These are phyloP conservation scores for Lodderomyces elongisporus DNA, from an alignment of 1,139 yeast genomes.

Conservation along the genomic window DNA sequence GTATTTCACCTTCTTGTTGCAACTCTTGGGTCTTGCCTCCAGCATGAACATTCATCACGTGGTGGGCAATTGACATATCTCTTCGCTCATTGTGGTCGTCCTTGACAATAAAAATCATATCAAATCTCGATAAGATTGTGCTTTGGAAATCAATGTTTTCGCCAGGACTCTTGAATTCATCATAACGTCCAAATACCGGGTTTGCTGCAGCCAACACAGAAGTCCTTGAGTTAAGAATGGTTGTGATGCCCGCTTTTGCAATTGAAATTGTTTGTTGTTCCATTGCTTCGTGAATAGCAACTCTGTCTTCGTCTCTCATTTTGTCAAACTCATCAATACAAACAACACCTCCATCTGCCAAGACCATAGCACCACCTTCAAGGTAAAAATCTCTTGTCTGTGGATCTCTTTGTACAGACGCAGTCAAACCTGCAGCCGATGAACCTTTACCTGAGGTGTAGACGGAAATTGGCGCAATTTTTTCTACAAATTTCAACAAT, in stretches of 20 bases:
- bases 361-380: slow-evolving; percentile 99
- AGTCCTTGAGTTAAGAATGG: slow-evolving; percentile 91
- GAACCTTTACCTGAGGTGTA: slow-evolving; percentile 99
- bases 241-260: slow-evolving; percentile 98
- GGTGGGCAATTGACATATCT: slow-evolving; percentile 88
- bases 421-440: slow-evolving; percentile 98
- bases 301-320: slow-evolving; percentile 98
- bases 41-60: slow-evolving; percentile 92
- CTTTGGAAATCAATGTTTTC: slow-evolving; percentile 98
- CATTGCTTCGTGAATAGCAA: slow-evolving; percentile 99
- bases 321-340: slow-evolving; percentile 99
- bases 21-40: slow-evolving; percentile 54
- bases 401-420: slow-evolving; percentile 91
- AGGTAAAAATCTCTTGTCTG: slow-evolving; percentile 84
- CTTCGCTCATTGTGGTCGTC: slow-evolving; percentile 87
- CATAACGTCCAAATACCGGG: slow-evolving; percentile 94
- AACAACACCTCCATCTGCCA: slow-evolving; percentile 98
- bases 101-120: slow-evolving; percentile 95
- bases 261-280: slow-evolving; percentile 99
- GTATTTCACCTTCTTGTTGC: slow-evolving; percentile 74
- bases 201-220: slow-evolving; percentile 97
- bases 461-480: slow-evolving; percentile 89
- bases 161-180: slow-evolving; percentile 93
- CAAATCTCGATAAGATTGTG: slow-evolving; percentile 93
- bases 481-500: slow-evolving; percentile 87